phyloP scores from a whole-genome alignment of 2,329 filamentous ascomycete genomes.

The Talaromyces marneffei region DNA sequence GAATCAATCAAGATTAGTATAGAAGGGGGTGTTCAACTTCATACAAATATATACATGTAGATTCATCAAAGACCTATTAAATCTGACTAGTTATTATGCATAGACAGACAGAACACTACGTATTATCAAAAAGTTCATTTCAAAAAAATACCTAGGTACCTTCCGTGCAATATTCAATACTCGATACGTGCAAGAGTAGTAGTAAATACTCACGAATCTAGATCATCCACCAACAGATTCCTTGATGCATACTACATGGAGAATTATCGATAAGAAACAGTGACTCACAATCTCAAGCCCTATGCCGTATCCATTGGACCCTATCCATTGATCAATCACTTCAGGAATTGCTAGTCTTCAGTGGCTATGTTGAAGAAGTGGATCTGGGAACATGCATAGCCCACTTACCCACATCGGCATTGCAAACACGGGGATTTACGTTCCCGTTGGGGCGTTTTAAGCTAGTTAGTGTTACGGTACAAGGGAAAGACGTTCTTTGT shows the following conservation, averaged over 20 bases:
- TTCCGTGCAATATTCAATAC: too few relatives aligned
- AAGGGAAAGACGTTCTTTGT: background rate
- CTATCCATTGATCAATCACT: background rate
- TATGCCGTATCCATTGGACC: background rate
- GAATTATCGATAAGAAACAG: background rate
- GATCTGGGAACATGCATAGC: background rate
- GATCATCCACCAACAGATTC: background rate
- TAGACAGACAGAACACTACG: too few relatives aligned
- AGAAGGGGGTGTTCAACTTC: too few relatives aligned
- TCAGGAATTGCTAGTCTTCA: background rate
- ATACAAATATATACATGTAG: background rate
- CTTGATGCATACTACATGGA: background rate
- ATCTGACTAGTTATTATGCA: too few relatives aligned
- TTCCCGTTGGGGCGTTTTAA: background rate
- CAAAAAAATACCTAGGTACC: too few relatives aligned
- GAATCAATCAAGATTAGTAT: too few relatives aligned
- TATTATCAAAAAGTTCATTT: too few relatives aligned
- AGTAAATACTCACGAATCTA: background rate
- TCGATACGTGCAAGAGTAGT: background rate
- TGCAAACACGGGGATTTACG: background rate
- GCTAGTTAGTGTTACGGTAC: background rate
- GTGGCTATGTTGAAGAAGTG: slow-evolving; percentile 1
- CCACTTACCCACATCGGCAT: background rate
- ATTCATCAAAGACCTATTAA: background rate
- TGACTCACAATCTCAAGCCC: background rate